Conservation (phyloP, 805 yeast genomes). For the Zygoascus bituminiphila region DNA sequence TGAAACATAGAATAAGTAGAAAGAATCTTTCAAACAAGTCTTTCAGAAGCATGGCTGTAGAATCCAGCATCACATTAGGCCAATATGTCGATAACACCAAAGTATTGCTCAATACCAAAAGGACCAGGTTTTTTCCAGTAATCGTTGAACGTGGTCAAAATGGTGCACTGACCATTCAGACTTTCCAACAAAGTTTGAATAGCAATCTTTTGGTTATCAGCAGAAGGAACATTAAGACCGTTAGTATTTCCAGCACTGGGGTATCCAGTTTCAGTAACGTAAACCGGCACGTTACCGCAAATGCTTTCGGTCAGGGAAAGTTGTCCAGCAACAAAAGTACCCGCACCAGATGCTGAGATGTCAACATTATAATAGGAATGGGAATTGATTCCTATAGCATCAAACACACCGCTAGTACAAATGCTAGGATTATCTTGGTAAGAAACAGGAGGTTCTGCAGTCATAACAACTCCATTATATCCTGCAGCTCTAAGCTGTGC, state of each 20-base stretch:
- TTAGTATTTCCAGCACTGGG: conserved; percentile 66
- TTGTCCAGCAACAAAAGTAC: conserved; percentile 61
- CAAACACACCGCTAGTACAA: conserved; percentile 63
- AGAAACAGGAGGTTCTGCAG: conserved; percentile 83
- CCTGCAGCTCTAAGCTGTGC: conserved; percentile 55
- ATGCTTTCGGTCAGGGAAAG: conserved; percentile 41
- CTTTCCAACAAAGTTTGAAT: conserved; percentile 51
- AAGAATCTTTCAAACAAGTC: too few species aligned
- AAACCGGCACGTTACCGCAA: conserved; percentile 45
- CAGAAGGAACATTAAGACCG: conserved; percentile 66
- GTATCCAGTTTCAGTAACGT: conserved; percentile 83
- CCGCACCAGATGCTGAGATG: conserved; percentile 59
- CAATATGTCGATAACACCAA: conserved; percentile 44
- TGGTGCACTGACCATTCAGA: conserved; percentile 45
- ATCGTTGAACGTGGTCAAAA: conserved; percentile 76
- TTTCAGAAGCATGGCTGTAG: too few species aligned
- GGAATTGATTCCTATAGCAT: conserved; percentile 78
- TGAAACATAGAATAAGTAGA: too few species aligned
- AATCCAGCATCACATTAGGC: conserved; percentile 6
- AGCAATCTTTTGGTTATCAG: conserved; percentile 64
- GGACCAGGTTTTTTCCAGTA: conserved; percentile 81
- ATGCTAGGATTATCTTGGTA: conserved; percentile 55
- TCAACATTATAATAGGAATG: conserved; percentile 70
- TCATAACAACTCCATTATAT: conserved; percentile 65
- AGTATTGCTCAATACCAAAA: conserved; percentile 79